phyloP scores from a whole-genome alignment of 129 eudicot genomes.

The Flaveria robusta region DNA sequence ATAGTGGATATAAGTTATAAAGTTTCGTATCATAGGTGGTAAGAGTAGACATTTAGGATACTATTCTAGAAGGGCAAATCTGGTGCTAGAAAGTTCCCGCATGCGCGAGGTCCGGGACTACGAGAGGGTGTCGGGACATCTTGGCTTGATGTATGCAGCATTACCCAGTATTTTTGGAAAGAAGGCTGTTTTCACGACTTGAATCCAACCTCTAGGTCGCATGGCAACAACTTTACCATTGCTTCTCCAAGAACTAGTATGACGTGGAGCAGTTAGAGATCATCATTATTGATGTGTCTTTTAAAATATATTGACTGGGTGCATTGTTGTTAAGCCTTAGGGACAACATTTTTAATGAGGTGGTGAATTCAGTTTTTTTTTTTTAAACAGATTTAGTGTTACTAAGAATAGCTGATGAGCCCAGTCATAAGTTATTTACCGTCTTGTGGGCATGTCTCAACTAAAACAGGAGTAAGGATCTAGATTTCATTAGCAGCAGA shows the following conservation, averaged over 20 bases:
- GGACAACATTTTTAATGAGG: constrained; percentile 9
- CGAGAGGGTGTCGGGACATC: too few species aligned
- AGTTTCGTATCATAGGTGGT: constrained; percentile 19
- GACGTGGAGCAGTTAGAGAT: constrained; percentile 12
- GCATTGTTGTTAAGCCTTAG: background rate
- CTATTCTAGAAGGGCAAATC: constrained; percentile 5
- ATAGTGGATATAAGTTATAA: constrained; percentile 18
- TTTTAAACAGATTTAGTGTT: background rate
- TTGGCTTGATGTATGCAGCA: too few species aligned
- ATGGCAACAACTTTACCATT: too few species aligned
- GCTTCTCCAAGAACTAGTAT: constrained; percentile 10
- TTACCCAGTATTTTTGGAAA: too few species aligned
- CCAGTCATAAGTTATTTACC: constrained; percentile 6
- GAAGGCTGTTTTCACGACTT: too few species aligned
- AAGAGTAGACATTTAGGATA: constrained; percentile 8
- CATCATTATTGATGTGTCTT: background rate
- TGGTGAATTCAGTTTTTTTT: constrained; percentile 9
- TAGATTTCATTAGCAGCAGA: constrained; percentile 2
- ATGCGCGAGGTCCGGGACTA: too few species aligned
- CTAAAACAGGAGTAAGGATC: background rate
- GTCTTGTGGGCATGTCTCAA: background rate
- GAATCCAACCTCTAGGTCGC: too few species aligned
- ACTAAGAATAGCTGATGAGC: constrained; percentile 18
- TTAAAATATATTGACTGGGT: background rate
- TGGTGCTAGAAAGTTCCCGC: too few species aligned